These are phyloP conservation scores for Coleophoma crateriformis DNA, from an alignment of 2,329 filamentous ascomycete genomes.

Conservation along the genomic window DNA sequence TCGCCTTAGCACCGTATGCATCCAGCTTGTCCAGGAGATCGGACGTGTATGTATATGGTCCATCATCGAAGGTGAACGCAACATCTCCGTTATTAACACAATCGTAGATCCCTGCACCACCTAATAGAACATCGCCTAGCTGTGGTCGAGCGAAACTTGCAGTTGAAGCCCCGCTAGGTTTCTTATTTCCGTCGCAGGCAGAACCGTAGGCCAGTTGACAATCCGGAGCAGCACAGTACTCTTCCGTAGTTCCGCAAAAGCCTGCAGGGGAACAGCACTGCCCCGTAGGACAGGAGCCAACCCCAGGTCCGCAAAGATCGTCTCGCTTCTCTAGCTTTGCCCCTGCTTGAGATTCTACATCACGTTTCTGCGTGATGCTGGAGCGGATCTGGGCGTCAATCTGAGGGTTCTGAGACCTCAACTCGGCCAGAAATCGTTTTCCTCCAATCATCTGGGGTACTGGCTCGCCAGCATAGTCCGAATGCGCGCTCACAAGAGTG, in stretches of 20 bases:
- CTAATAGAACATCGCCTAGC: conserved; percentile 49
- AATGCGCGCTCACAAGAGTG: conserved; percentile 14
- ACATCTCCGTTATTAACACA: conserved; percentile 51
- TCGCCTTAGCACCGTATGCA: conserved; percentile 55
- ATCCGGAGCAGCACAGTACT: conserved; percentile 56
- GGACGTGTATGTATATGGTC: conserved; percentile 54
- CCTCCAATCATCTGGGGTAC: conserved; percentile 18
- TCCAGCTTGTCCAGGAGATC: conserved; percentile 56
- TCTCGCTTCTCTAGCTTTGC: conserved; percentile 10
- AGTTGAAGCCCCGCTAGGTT: conserved; percentile 49
- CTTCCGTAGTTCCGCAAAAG: conserved; percentile 21
- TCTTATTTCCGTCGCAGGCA: conserved; percentile 53
- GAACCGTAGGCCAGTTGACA: conserved; percentile 58
- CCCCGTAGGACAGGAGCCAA: conserved; percentile 16
- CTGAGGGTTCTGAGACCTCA: conserved; percentile 15
- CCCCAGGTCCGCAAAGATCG: conserved; percentile 18
- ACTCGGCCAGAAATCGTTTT: conserved; percentile 17
- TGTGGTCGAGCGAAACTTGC: conserved; percentile 41
- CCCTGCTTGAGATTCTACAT: background rate
- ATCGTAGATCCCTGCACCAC: conserved; percentile 49
- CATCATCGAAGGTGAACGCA: conserved; percentile 64
- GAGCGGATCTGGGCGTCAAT: conserved; percentile 4
- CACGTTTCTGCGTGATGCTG: conserved; percentile 3
- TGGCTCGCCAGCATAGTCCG: conserved; percentile 6
- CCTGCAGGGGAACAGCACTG: conserved; percentile 22